Base-by-base conservation (phyloP, 2,329 filamentous ascomycete species). In the Pseudocercospora musae region DNA sequence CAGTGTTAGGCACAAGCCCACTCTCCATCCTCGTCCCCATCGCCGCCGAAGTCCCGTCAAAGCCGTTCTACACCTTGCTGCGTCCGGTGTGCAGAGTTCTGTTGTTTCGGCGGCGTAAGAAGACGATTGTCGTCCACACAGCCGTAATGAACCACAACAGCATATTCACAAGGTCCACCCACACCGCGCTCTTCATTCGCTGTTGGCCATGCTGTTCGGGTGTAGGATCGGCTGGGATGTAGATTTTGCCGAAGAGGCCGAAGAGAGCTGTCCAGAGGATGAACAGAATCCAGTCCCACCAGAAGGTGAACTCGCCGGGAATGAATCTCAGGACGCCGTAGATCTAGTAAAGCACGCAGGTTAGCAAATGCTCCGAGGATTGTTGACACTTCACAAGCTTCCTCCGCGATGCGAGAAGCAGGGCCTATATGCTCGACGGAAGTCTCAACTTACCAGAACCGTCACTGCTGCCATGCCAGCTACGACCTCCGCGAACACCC, bases 141-240 rank as follows among this genome's bases (percentile, higher is more conserved):
- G 85, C 82, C 2, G 85, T 87, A 52, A 88, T 75, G 55, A 92
- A 78, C 92, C 92, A 96, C 56, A 96, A 80, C 13, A 91, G 73
- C 75, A 91, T 84, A 74, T 89, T 91, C 52, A 84, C 80, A 56
- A 96, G 76, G 75, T 94, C 89, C 50, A 96, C 82, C 90, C 91
- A 96, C 15, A 95, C 90, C 4, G 91, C 90, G 72, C 88, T 87
- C 79, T 92, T 92, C 92, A 96, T 96, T 60, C 90, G 84, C 68
- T 81, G 78, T 61, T 94, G 83, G 55, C 83, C 87, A 44, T 71
- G 70, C 53, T 76, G 74, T 72, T 90, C 83, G 5, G 73, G 72
- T 10, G 71, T 74, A 0, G 87, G 75, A 62, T 91, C 75, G 70
- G 87, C 87, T 58, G 85, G 77, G 73, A 96, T 89, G 80, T 89